Base-by-base conservation (phyloP, 768 basidiomycete species). In the Lyophyllum decastes region DNA sequence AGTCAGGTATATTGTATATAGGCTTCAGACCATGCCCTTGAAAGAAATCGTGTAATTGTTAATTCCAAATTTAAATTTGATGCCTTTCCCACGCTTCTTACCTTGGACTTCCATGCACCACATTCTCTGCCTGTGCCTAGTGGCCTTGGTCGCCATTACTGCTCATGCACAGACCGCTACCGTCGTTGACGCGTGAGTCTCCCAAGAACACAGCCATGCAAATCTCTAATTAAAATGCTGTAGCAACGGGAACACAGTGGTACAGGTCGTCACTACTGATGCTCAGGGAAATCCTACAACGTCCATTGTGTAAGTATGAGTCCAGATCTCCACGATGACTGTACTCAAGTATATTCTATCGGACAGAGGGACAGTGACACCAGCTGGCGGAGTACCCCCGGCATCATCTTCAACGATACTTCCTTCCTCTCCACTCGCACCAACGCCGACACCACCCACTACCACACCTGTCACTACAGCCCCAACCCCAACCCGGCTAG, bases 101-200 rank as follows among this genome's bases (percentile, higher is more conserved):
- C 30, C 30, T 25, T 14, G 46, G 2, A 35, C 49, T 48, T 33
- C 52, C 61, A 65, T 67, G 63, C 59, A 47, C 43, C 40, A 54
- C 34, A 46, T 59, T 56, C 59, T 60, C 33, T 34, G 57, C 30
- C 17, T 38, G 45, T 51, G 40, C 63, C 59, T 58, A 24, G 44
- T 52, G 43, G 58, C 64, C 45, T 54, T 70, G 34, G 50, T 71
- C 47, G 49, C 61, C 3, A 45, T 67, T 27, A 43, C 63, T 27
- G 68, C 61, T 10, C 34, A 72, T 56, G 79, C 81, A 34, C 86
- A 86, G 74, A 80, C 79, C 0, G 34, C 69, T 30, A 87, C 84
- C 0, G 71, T 71, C 30, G 64, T 71, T n/a, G 72, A 86, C 63
- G 66, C 51, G 86, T 87, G 69, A 54, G 83, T 27, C 34, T 49